Base-by-base conservation (phyloP, 257 asterid genomes). In the Jacaranda mimosifolia region DNA sequence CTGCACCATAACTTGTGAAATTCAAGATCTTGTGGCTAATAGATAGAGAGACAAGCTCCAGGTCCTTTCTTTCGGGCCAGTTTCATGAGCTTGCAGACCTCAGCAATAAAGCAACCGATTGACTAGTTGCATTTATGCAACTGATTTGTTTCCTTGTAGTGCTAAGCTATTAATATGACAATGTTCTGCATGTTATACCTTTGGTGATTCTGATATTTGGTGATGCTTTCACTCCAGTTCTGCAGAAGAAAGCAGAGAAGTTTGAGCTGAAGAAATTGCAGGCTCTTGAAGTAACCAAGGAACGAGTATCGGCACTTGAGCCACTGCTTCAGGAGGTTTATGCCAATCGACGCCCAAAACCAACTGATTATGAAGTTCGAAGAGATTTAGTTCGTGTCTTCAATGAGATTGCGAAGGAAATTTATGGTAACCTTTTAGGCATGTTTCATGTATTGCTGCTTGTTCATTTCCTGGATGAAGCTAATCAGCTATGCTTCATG, bases 401-500 rank as follows among this genome's bases (percentile, higher is more conserved):
- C 65, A 92, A 94, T 70, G 94, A 86, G 77, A 94, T 94, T 56
- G 91, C 97, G n/a, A 87, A 83, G 85, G 97, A 91, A 77, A 69
- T 92, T 45, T 94, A 83, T 89, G 97, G 97, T 94, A 88, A 83
- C 60, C n/a, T 45, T 57, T 59, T 56, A 3, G 38, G 64, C 68
- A 19, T 75, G 45, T 48, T n/a, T 77, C 39, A 19, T 49, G 18
- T 11, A 46, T 43, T 11, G 4, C 10, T 63, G 36, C 39, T 48
- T 48, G 18, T 72, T 52, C 48, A 21, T 69, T 55, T 55, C 56
- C 45, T 65, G 43, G 60, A 70, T 45, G 78, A 63, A 45, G 70
- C 11, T 53, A 66, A 42, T 42, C 46, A 42, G 46, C 32, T 26
- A 26, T 63, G 46, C 19, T 38, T 79, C 73, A 48, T 56, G 42